phyloP scores from a whole-genome alignment of 495 filamentous ascomycete genomes.

The Tuber melanosporum region DNA sequence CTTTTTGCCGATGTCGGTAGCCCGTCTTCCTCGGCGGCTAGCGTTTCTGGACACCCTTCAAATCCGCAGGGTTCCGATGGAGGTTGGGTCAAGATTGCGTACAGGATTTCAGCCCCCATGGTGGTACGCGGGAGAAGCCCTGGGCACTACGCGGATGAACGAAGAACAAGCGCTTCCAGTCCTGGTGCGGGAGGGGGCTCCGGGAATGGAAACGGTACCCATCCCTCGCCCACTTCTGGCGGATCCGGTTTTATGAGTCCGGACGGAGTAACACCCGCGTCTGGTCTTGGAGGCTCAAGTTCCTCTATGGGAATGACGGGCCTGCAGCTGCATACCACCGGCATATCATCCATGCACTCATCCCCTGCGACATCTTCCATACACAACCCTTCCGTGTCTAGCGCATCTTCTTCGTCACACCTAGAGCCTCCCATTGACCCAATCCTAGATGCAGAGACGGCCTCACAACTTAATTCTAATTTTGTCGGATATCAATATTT shows the following conservation, averaged over 20 bases:
- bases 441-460: slow-evolving; percentile 37
- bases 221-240: slow-evolving; percentile 39
- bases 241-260: slow-evolving; percentile 36
- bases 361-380: slow-evolving; percentile 39
- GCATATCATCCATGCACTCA: slow-evolving; percentile 37
- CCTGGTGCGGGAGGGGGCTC: slow-evolving; percentile 60
- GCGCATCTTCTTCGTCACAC: slow-evolving; percentile 34
- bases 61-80: slow-evolving; percentile 44
- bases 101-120: slow-evolving; percentile 72
- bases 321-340: slow-evolving; percentile 31
- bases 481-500: slow-evolving; percentile 42
- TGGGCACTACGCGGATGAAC: slow-evolving; percentile 83
- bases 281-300: slow-evolving; percentile 32
- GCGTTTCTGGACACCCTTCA: slow-evolving; percentile 34
- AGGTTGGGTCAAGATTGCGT: slow-evolving; percentile 71
- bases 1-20: slow-evolving; percentile 68
- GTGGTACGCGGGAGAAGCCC: slow-evolving; percentile 90
- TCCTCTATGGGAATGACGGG: slow-evolving; percentile 36
- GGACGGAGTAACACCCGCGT: slow-evolving; percentile 33
- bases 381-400: slow-evolving; percentile 38
- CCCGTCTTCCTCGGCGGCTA: slow-evolving; percentile 37
- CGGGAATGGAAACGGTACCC: slow-evolving; percentile 47
- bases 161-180: slow-evolving; percentile 61
- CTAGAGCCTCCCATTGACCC: slow-evolving; percentile 42
- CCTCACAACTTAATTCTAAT: slow-evolving; percentile 29